phyloP scores from a whole-genome alignment of 768 basidiomycete genomes.

The Pleurotus tuoliensis region DNA sequence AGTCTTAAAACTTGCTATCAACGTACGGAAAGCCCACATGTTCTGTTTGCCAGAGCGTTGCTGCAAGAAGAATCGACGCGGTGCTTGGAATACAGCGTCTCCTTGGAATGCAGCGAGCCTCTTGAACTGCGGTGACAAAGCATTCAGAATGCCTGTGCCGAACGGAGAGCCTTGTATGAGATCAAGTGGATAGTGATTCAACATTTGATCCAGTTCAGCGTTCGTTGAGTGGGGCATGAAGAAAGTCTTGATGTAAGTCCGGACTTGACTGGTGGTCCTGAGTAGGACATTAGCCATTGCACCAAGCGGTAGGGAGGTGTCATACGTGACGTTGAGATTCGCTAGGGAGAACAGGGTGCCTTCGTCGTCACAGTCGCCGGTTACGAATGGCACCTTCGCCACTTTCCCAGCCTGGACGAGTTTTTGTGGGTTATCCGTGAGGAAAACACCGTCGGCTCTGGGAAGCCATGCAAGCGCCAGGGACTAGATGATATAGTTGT shows the following conservation, averaged over 20 bases:
- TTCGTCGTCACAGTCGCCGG: slow-evolving; percentile 34
- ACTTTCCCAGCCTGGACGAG: slow-evolving; percentile 36
- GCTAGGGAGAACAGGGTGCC: slow-evolving; percentile 29
- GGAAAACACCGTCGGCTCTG: slow-evolving; percentile 46
- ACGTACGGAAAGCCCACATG: slow-evolving; percentile 3
- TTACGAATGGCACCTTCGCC: slow-evolving; percentile 12
- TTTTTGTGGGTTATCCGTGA: slow-evolving; percentile 37
- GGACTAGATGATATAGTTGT: slow-evolving; percentile 23
- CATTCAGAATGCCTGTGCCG: slow-evolving; percentile 8
- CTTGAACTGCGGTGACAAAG: slow-evolving; percentile 16
- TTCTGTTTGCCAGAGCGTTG: background rate
- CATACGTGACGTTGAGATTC: slow-evolving; percentile 24
- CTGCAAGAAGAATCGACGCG: slow-evolving; percentile 1
- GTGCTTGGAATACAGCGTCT: slow-evolving; percentile 2
- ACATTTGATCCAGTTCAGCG: slow-evolving; percentile 8
- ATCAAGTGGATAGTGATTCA: slow-evolving; percentile 12
- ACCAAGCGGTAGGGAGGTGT: background rate
- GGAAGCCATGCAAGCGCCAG: slow-evolving; percentile 43
- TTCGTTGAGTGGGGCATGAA: slow-evolving; percentile 19
- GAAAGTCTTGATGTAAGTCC: slow-evolving; percentile 23
- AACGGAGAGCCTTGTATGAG: slow-evolving; percentile 14
- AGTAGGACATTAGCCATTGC: background rate
- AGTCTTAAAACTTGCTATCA: background rate
- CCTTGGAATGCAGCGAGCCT: slow-evolving; percentile 17
- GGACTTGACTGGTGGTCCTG: slow-evolving; percentile 20